Base-by-base conservation (phyloP, 805 yeast species). In the Vanderwaltozyma polyspora region DNA sequence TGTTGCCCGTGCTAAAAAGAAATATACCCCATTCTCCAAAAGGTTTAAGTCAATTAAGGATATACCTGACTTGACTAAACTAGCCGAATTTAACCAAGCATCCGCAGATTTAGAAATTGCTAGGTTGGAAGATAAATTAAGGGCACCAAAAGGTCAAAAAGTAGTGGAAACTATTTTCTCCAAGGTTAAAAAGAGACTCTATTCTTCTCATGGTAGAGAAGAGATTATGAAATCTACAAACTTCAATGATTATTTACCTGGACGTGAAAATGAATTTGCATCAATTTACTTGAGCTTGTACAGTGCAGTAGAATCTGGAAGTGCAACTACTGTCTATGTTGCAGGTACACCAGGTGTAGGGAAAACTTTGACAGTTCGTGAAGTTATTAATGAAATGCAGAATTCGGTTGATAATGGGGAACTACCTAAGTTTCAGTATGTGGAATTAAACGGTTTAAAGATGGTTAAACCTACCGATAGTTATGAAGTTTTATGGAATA, bases 281-380 rank as follows among this genome's bases (percentile, higher is more conserved):
- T 70, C 76, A 36, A 62, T 91, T 4, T 83, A 76, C 53, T 51
- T 72, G 29, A 73, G 75, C 28, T 54, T 91, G 4, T 86, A 85
- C 45, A 67, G 74, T 29, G 81, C 94, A 0, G 72, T 89, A 23
- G 67, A 67, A 31, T 69, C 78, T 12, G 71, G 72, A 28, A 69
- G 79, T 1, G 96, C 97, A 0, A 71, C 87, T 6, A 84, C 95
- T 44, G 59, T 91, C 5, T 91, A 87, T 52, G 76, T 91, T 9
- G 84, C 95, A 57, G 99, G 99, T 3, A 85, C 95, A 0, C 98
- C 99, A 0, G 99, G 99, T 7, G 89, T 93, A 2, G 98, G 98
- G 10, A 91, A 91, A 52, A 89, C 98, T 0, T 91, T 94, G 3
- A 89, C 97, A 0, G 76, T 89, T 2, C 62, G 94, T 35, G 94